phyloP scores from a whole-genome alignment of 768 basidiomycete species.

The Agrocybe pediades region DNA sequence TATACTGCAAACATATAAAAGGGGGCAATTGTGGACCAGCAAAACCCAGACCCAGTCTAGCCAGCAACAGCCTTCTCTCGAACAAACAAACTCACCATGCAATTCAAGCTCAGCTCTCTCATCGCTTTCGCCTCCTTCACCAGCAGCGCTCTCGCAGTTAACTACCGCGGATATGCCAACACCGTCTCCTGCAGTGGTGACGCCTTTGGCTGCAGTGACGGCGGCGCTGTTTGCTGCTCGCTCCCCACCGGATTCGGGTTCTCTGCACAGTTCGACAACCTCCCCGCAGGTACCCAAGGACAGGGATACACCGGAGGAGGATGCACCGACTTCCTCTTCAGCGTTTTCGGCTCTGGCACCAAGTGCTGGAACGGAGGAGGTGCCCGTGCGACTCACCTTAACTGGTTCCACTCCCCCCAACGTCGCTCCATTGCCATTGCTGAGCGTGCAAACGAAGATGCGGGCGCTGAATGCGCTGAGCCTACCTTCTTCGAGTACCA shows the following conservation, averaged over 20 bases:
- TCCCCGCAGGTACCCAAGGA: constrained; percentile 15
- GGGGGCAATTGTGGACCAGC: no score
- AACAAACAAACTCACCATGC: no score
- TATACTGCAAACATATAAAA: no score
- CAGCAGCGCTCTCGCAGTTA: neutral
- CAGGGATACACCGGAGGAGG: constrained; percentile 12
- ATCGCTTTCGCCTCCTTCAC: neutral
- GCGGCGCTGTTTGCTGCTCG: constrained; percentile 15
- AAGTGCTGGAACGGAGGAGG: constrained; percentile 10
- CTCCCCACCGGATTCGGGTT: constrained; percentile 19
- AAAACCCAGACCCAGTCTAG: no score
- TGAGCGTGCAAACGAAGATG: neutral
- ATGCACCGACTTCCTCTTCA: constrained; percentile 9
- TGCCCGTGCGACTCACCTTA: neutral
- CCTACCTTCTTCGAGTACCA: neutral
- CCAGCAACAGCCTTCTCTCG: no score
- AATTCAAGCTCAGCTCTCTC: neutral
- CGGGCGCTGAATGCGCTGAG: neutral
- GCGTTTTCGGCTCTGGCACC: constrained; percentile 1
- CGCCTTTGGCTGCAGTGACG: constrained; percentile 14
- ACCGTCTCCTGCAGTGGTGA: constrained; percentile 14
- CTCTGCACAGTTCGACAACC: constrained; percentile 15
- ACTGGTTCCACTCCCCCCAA: constrained; percentile 7
- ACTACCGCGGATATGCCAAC: constrained; percentile 9
- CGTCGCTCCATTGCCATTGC: neutral